Percentiles rank a stretch among this genome's conserved stretches.
phyloP scores from a whole-genome alignment of 352 stramenopile genomes.

The Phytopythium aichiense region DNA sequence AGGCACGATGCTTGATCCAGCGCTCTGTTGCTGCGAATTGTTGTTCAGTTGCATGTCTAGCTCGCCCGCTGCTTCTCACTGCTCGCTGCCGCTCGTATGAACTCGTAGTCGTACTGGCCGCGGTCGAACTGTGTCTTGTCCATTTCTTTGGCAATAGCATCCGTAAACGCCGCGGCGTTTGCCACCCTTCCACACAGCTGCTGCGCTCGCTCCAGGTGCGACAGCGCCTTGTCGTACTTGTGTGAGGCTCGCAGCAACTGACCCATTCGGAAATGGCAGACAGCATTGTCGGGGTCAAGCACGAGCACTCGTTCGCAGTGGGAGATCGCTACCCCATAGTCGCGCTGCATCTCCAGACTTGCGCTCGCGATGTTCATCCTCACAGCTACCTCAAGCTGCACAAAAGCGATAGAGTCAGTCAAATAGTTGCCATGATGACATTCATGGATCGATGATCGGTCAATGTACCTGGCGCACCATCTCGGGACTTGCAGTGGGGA shows the following conservation, averaged over 20 bases:
- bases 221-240: slow-evolving; percentile 47
- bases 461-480: slow-evolving; percentile 19
- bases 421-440: background rate
- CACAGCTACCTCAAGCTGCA: slow-evolving; percentile 41
- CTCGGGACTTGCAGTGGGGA: background rate
- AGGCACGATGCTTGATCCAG: background rate
- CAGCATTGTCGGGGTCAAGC: slow-evolving; percentile 24
- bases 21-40: background rate
- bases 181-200: slow-evolving; percentile 7
- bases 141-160: slow-evolving; percentile 42
- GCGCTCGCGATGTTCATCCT: slow-evolving; percentile 63
- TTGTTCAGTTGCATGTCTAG: background rate
- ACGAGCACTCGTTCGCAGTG: slow-evolving; percentile 44
- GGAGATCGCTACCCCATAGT: slow-evolving; percentile 24
- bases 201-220: slow-evolving; percentile 18
- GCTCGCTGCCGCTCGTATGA: slow-evolving; percentile 30
- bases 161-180: slow-evolving; percentile 27
- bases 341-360: slow-evolving; percentile 60
- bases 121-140: slow-evolving; percentile 65
- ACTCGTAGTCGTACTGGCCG: slow-evolving; percentile 49
- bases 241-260: slow-evolving; percentile 45
- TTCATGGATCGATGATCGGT: background rate
- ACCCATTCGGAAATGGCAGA: slow-evolving; percentile 44
- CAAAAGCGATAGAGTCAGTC: background rate
- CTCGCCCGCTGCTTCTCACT: background rate